A percentile compares a stretch with the other conserved stretches of the same genome.
phyloP scores from a whole-genome alignment of 305 asterid genomes.

The Fraxinus xanthoxyloides region DNA sequence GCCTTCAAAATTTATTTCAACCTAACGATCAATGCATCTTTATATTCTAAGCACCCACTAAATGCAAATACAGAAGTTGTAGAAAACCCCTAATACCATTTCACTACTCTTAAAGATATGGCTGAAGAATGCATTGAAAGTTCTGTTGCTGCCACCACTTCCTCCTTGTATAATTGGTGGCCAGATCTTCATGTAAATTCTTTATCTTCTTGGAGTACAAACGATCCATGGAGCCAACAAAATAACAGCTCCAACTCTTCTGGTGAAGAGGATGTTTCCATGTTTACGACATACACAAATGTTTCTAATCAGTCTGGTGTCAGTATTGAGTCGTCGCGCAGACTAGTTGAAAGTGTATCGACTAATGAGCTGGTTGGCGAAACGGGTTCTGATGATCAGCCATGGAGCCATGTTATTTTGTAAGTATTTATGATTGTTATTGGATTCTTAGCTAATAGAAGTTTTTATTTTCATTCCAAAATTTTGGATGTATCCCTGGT shows the following conservation, averaged over 20 bases:
- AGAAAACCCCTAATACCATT: not conserved
- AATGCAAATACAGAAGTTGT: not conserved
- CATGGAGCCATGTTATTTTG: not conserved
- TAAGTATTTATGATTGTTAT: not conserved
- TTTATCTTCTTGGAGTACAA: constrained; percentile 27
- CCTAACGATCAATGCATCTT: not conserved
- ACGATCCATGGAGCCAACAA: constrained; percentile 4
- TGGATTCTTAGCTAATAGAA: not conserved
- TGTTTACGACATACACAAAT: not conserved
- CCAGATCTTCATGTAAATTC: constrained; percentile 28
- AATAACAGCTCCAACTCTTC: constrained; percentile 22
- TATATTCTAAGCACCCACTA: not conserved
- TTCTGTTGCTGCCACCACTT: constrained; percentile 9
- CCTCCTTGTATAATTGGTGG: constrained; percentile 32
- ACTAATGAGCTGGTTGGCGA: constrained; percentile 19
- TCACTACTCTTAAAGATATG: constrained; percentile 15
- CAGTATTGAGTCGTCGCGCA: constrained; percentile 21
- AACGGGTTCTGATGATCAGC: not conserved
- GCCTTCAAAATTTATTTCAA: not conserved
- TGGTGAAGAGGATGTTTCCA: constrained; percentile 33
- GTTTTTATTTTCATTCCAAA: not conserved
- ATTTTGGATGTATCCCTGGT: not conserved
- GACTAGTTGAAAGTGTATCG: constrained; percentile 15
- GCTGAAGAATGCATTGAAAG: constrained; percentile 26
- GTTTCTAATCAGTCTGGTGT: constrained; percentile 27